Percentiles rank a stretch among this genome's conserved stretches.
Evolutionary conservation across 371 early-diverging fungal species (phyloP).

Genomic region (Phascolomyces articulosus): DNA sequence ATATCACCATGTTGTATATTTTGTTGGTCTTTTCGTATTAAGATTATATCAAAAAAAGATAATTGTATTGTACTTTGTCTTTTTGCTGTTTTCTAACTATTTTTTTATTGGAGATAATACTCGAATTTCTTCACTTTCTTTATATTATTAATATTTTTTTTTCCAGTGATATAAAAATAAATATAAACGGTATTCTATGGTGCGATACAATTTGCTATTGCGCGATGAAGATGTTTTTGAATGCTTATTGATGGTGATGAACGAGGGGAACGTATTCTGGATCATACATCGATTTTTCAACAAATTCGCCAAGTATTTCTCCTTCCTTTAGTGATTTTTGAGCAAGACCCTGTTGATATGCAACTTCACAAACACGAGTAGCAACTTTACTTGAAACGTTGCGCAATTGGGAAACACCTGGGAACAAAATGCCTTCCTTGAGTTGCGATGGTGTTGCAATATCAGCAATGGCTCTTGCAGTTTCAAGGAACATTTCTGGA

Average conservation of each 20-base stretch:
- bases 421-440: constrained; percentile 63
- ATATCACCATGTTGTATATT: not conserved
- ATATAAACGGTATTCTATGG: not conserved
- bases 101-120: too few species aligned
- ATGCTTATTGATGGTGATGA: constrained; percentile 15
- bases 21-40: not conserved
- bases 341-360: constrained; percentile 58
- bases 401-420: constrained; percentile 56
- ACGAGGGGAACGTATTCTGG: constrained; percentile 67
- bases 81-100: not conserved
- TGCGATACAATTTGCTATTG: too few species aligned
- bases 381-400: constrained; percentile 59
- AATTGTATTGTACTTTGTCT: not conserved
- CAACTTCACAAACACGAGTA: constrained; percentile 64
- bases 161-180: not conserved
- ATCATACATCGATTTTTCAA: constrained; percentile 54
- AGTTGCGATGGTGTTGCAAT: constrained; percentile 61
- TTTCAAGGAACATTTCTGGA: constrained; percentile 63
- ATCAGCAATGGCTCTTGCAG: constrained; percentile 61
- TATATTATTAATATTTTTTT: too few species aligned
- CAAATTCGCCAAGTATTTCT: constrained; percentile 49
- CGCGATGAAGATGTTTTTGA: too few species aligned
- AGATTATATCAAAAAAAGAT: not conserved
- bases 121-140: not conserved
- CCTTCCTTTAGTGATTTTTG: constrained; percentile 49